phyloP scores from a whole-genome alignment of 106 monocot species.

The Dendrobium huoshanense region DNA sequence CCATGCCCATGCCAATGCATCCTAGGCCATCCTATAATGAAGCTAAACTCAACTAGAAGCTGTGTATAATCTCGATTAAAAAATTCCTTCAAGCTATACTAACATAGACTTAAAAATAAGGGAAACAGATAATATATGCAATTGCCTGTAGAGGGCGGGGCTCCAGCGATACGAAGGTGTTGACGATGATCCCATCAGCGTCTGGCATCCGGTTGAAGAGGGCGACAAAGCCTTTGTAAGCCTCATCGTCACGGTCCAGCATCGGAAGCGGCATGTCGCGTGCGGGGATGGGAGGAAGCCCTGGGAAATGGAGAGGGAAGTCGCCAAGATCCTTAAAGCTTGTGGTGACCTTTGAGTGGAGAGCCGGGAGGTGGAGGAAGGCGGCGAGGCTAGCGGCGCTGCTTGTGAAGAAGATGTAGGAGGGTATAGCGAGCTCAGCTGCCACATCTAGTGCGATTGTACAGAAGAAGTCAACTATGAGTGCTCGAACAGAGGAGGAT shows the following conservation, averaged over 20 bases:
- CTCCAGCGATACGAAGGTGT: slow-evolving; percentile 32
- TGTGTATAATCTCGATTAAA: too few species aligned
- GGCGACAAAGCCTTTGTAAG: slow-evolving; percentile 11
- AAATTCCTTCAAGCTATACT: too few species aligned
- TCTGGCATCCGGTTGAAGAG: background rate
- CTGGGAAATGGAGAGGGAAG: slow-evolving; percentile 13
- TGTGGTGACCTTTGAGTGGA: background rate
- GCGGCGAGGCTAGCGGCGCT: background rate
- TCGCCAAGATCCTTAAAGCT: slow-evolving; percentile 21
- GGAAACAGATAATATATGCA: background rate
- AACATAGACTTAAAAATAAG: too few species aligned
- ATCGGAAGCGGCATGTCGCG: slow-evolving; percentile 16
- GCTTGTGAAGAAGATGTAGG: slow-evolving; percentile 19
- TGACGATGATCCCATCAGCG: slow-evolving; percentile 33
- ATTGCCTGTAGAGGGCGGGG: slow-evolving; percentile 14
- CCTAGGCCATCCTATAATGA: too few species aligned
- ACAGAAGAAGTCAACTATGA: slow-evolving; percentile 21
- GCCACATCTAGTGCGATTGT: slow-evolving; percentile 4
- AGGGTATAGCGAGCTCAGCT: slow-evolving; percentile 7
- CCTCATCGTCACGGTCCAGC: slow-evolving; percentile 15
- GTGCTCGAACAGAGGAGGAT: background rate
- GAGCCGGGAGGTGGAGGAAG: slow-evolving; percentile 14
- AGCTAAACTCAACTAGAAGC: too few species aligned
- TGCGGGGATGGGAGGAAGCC: slow-evolving; percentile 28
- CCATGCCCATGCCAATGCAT: too few species aligned